Conservation (phyloP, 73 alveolate genomes). For the Paramecium pentaurelia region DNA sequence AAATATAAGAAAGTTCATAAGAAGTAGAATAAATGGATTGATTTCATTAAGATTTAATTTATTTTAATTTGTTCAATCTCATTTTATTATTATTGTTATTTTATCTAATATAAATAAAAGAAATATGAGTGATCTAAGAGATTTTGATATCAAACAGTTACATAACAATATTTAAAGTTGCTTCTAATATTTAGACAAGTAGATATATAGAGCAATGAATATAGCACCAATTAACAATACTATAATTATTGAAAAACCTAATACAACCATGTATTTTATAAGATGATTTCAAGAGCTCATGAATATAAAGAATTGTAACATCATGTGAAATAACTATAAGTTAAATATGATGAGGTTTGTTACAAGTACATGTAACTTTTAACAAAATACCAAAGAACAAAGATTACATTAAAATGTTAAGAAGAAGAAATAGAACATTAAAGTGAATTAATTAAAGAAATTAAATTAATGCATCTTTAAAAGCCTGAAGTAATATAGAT, state of each 20-base stretch:
- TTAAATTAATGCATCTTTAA: not conserved
- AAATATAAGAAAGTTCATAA: not conserved
- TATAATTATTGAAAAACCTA: not conserved
- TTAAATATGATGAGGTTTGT: not conserved
- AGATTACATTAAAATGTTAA: not conserved
- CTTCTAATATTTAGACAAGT: not conserved
- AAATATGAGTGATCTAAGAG: not conserved
- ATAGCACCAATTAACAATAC: not conserved
- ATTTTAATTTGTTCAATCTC: not conserved
- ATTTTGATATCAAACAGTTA: not conserved
- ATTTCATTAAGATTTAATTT: not conserved
- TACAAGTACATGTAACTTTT: not conserved
- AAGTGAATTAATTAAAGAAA: not conserved
- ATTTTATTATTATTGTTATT: not conserved
- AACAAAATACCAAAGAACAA: not conserved
- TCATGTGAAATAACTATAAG: not conserved
- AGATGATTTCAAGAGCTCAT: not conserved
- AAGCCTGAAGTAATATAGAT: not conserved
- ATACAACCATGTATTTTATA: not conserved
- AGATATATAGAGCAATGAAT: not conserved
- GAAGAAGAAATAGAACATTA: not conserved
- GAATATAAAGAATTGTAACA: not conserved
- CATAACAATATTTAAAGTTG: not conserved
- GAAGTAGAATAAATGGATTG: not conserved
- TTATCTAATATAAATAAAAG: not conserved